Conservation (phyloP, 2,329 filamentous ascomycete genomes). For the Thelonectria rubi region DNA sequence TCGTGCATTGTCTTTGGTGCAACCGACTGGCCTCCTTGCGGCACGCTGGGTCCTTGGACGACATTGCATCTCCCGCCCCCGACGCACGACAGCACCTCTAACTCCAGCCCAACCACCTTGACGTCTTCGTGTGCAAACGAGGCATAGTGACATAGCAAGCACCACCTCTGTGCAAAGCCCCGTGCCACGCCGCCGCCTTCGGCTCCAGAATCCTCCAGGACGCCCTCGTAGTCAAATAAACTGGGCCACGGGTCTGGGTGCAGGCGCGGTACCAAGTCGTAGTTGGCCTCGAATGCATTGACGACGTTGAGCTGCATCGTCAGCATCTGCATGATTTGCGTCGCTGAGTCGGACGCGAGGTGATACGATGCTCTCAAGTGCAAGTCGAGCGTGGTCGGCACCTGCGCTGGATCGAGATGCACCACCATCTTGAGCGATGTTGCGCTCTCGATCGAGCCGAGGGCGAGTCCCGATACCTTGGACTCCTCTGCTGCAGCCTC, state of each 20-base stretch:
- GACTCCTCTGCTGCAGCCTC: constrained; percentile 53
- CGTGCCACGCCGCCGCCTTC: constrained; percentile 46
- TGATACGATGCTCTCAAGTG: constrained; percentile 80
- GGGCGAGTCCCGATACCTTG: constrained; percentile 51
- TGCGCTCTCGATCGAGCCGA: constrained; percentile 59
- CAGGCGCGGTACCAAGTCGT: constrained; percentile 83
- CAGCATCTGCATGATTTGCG: constrained; percentile 78
- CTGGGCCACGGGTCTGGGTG: constrained; percentile 86
- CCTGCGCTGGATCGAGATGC: constrained; percentile 58
- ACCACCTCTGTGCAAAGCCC: constrained; percentile 85
- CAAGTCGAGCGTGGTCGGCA: constrained; percentile 69
- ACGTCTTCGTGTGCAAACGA: constrained; percentile 82
- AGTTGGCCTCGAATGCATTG: constrained; percentile 90
- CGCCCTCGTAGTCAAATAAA: constrained; percentile 74
- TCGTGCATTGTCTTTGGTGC: constrained; percentile 75
- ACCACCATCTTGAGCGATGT: constrained; percentile 57
- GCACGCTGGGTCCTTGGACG: constrained; percentile 50
- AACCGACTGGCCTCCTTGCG: constrained; percentile 59
- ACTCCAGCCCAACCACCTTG: constrained; percentile 67
- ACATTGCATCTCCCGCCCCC: constrained; percentile 69
- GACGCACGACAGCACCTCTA: constrained; percentile 67
- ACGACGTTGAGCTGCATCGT: constrained; percentile 76
- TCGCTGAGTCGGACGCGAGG: constrained; percentile 80
- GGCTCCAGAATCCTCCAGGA: constrained; percentile 49
- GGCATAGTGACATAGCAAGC: constrained; percentile 74